Base-by-base conservation (phyloP, 2,329 filamentous ascomycete species). In the Aspergillus eucalypticola region DNA sequence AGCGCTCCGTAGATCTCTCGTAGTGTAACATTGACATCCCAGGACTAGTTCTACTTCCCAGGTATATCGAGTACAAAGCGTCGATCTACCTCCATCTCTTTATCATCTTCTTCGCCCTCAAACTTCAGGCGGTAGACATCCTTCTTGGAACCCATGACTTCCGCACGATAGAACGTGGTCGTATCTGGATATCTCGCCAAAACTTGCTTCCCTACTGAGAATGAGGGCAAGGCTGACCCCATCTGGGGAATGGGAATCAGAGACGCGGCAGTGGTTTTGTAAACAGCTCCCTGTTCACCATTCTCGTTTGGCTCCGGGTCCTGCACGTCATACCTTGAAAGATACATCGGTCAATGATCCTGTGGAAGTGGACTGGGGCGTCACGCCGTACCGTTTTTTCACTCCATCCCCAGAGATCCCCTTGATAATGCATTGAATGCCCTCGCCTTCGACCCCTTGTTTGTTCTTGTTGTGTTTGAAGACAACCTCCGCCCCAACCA, bases 111-210 rank as follows among this genome's bases (percentile, higher is more conserved):
- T 68, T 92, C 90, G 13, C 90, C 90, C 71, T 94, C 91, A 68
- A 94, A 94, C 64, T 90, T 87, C 64, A 94, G 79, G 59, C 76
- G 73, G 63, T 79, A 82, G 56, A 75, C 73, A 49, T 80, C 78
- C 64, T 81, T 83, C 69, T 78, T 88, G 80, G 81, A 85, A 38
- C 88, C 88, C 76, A 91, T 89, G 8, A 94, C 90, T 67, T 92
- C 90, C 1, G 91, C 91, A 72, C 90, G 88, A 74, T 95, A 95
- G 69, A 95, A 94, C 0, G 90, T 93, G 1, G 91, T 93, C 1
- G 91, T 94, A 67, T 92, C 88, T 0, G 91, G 91, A 70, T 95
- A 95, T 60, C 92, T 79, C 0, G 91, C 91, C 59, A 94, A 80
- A 8, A 94, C 90, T 49, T 87, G 85, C 71, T 89, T 90, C 48